Conservation (phyloP, 306 rosid genomes). For the Prunus mongolica region DNA sequence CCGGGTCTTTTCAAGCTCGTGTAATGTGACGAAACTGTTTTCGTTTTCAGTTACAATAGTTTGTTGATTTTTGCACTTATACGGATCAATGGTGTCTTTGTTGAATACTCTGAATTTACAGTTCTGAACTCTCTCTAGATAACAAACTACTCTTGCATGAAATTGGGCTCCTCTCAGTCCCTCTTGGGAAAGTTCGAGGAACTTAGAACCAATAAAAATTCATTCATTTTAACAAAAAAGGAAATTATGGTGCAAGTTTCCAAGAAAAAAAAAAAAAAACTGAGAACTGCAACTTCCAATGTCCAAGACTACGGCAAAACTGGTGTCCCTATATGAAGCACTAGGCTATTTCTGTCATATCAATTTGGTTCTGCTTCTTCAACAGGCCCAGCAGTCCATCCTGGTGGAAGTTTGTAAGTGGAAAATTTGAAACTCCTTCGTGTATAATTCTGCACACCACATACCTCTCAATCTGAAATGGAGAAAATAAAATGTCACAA, state of each 20-base stretch:
- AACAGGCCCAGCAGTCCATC: neutral
- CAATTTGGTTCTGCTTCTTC: neutral
- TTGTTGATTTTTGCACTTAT: neutral
- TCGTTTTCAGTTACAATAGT: neutral
- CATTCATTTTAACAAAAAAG: too few species aligned
- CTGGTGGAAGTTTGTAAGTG: neutral
- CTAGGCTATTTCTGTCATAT: neutral
- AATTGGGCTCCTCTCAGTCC: too few species aligned
- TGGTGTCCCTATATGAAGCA: neutral
- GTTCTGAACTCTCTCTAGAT: neutral
- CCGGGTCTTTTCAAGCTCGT: conserved; percentile 35
- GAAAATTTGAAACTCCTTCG: neutral
- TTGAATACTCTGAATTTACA: neutral
- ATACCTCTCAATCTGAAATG: conserved; percentile 8
- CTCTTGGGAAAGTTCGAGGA: too few species aligned
- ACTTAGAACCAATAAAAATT: too few species aligned
- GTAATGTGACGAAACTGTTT: neutral
- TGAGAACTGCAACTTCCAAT: too few species aligned
- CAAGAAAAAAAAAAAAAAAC: too few species aligned
- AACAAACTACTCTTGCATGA: too few species aligned
- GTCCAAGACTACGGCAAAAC: too few species aligned
- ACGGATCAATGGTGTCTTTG: neutral
- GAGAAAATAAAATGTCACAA: neutral
- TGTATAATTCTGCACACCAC: conserved; percentile 6
- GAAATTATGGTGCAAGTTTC: too few species aligned